Conservation (phyloP, 2,329 filamentous ascomycete genomes). For the Penicillium janthinellum region DNA sequence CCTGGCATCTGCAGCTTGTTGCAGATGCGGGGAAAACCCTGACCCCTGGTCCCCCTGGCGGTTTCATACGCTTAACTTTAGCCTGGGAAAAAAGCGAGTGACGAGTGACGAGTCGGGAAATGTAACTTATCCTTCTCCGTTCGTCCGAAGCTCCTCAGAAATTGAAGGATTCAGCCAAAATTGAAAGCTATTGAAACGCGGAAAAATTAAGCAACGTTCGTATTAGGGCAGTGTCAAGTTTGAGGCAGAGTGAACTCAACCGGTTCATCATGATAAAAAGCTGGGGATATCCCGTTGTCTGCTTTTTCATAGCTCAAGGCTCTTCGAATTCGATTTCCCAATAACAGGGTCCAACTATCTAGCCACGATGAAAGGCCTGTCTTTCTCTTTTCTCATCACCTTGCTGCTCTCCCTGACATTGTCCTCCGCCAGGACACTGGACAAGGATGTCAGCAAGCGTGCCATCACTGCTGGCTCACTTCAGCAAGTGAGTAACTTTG, state of each 20-base stretch:
- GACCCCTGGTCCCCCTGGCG: not conserved
- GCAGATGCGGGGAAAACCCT: not conserved
- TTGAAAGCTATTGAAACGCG: not conserved
- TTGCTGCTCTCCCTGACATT: not conserved
- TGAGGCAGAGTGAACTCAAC: not conserved
- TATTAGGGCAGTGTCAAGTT: not conserved
- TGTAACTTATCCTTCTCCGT: not conserved
- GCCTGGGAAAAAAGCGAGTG: not conserved
- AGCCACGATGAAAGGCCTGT: not conserved
- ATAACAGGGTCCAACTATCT: not conserved
- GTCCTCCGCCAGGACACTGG: not conserved
- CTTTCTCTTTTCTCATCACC: not conserved
- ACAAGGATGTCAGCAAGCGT: not conserved
- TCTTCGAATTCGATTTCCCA: not conserved
- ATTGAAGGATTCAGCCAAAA: not conserved
- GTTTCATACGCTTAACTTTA: not conserved
- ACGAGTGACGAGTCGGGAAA: not conserved
- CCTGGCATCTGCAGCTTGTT: not conserved
- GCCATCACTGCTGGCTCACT: conserved; percentile 2
- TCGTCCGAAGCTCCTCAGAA: not conserved
- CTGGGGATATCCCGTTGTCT: not conserved
- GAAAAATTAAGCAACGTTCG: not conserved
- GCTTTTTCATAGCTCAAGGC: not conserved
- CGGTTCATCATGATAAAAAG: not conserved
- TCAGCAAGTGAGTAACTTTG: conserved; percentile 2